Base-by-base conservation (phyloP, 352 stramenopile species). In the Phytophthora macrochlamydospora region DNA sequence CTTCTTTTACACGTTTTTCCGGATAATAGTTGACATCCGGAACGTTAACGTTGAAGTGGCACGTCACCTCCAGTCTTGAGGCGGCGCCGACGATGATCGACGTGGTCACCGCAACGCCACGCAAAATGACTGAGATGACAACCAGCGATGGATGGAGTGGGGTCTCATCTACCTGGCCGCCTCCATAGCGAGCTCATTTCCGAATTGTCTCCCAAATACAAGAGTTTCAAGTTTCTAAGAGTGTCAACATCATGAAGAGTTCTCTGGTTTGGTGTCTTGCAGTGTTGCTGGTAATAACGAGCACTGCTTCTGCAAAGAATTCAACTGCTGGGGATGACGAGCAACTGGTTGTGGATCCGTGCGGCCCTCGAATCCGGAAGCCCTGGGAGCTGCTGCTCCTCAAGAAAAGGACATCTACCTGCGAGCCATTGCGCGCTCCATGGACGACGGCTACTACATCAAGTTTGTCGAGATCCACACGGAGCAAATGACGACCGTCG, bases 391-490 rank as follows among this genome's bases (percentile, higher is more conserved):
- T 62, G 9, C 55, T 93, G 56, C 71, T 81, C 69, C 66, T 5
- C 33, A 64, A 4, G 87, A 96, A 61, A 93, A 93, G 59, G 69
- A 83, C 0, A 9, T 93, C 29, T 96, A 95, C 65, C 57, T 95
- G 37, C 79, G 80, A 6, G 89, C 89, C 14, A 73, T 96, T 43
- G 80, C 82, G 32, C 79, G 60, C 11, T 65, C 83, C 4, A 96
- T 95, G 89, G 85, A 96, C 55, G 69, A 90, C 50, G 87, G 87
- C 9, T 78, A 88, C 48, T 94, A 96, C 61, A 88, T 94, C 67
- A 90, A 90, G 61, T 96, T 96, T 49, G 79, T 95, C 18, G 83
- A 94, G 71, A 89, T 95, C 65, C 89, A 96, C 69, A 92, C 83
- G 49, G 83, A 96, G 73, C 76, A 86, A 58, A 92, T 94, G 85